phyloP scores from a whole-genome alignment of 1,139 yeast species.

The Taphrina pruni region DNA sequence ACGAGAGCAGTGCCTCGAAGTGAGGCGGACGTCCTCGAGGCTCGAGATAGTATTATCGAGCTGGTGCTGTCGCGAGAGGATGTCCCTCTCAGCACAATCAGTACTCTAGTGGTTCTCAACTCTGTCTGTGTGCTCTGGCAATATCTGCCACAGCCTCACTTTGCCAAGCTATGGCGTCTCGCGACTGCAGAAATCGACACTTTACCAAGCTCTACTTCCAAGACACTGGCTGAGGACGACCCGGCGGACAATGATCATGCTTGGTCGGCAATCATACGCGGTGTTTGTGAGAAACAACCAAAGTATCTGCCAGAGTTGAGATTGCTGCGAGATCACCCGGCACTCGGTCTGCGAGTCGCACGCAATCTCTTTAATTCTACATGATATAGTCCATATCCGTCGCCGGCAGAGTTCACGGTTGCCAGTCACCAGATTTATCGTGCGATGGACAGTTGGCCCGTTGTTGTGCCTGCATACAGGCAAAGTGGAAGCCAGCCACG shows the following conservation, averaged over 20 bases:
- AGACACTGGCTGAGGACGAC: too few relatives aligned
- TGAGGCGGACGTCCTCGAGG: background rate
- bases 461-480: too few relatives aligned
- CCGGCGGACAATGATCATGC: background rate
- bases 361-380: background rate
- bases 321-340: conserved; percentile 12
- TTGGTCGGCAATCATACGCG: conserved; percentile 15
- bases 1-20: conserved; percentile 2
- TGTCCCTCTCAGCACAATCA: background rate
- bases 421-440: too few relatives aligned
- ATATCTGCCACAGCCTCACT: conserved; percentile 11
- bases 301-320: conserved; percentile 16
- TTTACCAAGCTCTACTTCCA: too few relatives aligned
- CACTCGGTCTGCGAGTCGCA: conserved; percentile 11
- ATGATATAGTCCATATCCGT: background rate
- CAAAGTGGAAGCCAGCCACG: too few relatives aligned
- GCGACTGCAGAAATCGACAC: background rate
- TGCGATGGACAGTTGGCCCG: too few relatives aligned
- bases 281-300: conserved; percentile 1
- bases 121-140: conserved; percentile 27
- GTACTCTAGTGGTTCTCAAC: conserved; percentile 17
- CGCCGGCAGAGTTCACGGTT: too few relatives aligned
- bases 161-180: conserved; percentile 7
- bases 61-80: background rate
- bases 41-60: conserved; percentile 8